Evolutionary conservation across 2,329 filamentous ascomycete genomes (phyloP).

Genomic region (Fusarium sp.): DNA sequence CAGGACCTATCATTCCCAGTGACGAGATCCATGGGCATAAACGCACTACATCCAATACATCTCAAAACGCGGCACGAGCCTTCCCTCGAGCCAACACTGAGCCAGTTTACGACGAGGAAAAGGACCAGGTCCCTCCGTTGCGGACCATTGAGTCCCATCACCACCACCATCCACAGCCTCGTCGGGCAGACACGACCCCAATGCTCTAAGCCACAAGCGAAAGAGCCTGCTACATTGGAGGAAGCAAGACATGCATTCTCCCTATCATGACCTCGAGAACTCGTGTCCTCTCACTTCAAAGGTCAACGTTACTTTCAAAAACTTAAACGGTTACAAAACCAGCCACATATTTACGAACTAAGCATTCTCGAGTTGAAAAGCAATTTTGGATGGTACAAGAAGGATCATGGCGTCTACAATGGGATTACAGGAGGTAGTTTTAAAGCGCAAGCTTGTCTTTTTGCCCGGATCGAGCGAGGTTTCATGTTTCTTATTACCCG

Average conservation of each 20-base stretch:
- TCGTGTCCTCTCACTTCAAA: not conserved
- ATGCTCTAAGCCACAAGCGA: constrained; percentile 28
- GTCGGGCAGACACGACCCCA: constrained; percentile 44
- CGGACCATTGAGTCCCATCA: constrained; percentile 41
- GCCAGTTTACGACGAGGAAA: constrained; percentile 43
- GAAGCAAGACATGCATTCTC: not conserved
- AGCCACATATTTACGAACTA: constrained; percentile 14
- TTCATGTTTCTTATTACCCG: not conserved
- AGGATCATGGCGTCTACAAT: constrained; percentile 20
- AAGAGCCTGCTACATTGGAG: not conserved
- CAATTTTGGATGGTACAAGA: constrained; percentile 13
- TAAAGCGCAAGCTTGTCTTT: constrained; percentile 21
- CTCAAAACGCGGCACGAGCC: constrained; percentile 35
- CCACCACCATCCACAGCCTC: constrained; percentile 40
- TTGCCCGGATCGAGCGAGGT: not conserved
- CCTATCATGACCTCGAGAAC: not conserved
- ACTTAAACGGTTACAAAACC: not conserved
- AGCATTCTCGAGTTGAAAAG: constrained; percentile 16
- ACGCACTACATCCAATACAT: constrained; percentile 45
- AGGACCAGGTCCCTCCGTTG: constrained; percentile 42
- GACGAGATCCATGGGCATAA: constrained; percentile 45
- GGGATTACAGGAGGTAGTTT: constrained; percentile 2
- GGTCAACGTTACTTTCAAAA: not conserved
- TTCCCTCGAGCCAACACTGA: constrained; percentile 44
- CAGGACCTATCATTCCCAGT: constrained; percentile 56